A percentile compares a stretch with the other conserved stretches of the same genome.
Conservation (phyloP, 148 eudicot species). For the Bassia scoparia region DNA sequence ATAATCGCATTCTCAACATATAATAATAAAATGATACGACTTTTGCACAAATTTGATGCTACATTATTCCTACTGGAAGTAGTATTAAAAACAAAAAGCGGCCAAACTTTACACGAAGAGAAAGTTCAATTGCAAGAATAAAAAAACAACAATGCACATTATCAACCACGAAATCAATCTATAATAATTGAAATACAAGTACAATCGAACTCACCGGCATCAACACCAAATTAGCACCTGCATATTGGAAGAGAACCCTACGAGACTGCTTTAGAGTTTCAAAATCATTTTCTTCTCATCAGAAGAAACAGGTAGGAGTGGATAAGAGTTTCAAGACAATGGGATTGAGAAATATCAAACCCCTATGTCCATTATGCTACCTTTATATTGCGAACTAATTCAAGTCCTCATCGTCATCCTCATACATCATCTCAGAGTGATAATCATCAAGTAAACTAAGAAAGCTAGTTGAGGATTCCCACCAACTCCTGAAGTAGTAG, state of each 20-base stretch:
- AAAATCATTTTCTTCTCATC: conserved; percentile 77
- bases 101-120: no score
- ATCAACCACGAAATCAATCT: background rate
- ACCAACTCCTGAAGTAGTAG: conserved; percentile 16
- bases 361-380: conserved; percentile 38
- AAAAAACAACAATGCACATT: no score
- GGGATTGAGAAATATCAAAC: conserved; percentile 32
- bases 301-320: conserved; percentile 43
- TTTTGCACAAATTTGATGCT: no score
- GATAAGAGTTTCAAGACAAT: conserved; percentile 39
- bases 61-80: no score
- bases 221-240: conserved; percentile 18
- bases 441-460: background rate
- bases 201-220: background rate
- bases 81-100: no score
- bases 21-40: background rate
- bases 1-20: background rate
- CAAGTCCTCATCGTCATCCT: conserved; percentile 46
- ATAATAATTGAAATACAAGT: background rate
- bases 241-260: conserved; percentile 46
- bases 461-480: background rate
- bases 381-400: conserved; percentile 47
- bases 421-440: conserved; percentile 20
- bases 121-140: no score
- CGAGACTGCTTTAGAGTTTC: conserved; percentile 63